These are phyloP conservation scores for Epicoccum sorghinum DNA, from an alignment of 2,329 filamentous ascomycete genomes.

Conservation along the genomic window DNA sequence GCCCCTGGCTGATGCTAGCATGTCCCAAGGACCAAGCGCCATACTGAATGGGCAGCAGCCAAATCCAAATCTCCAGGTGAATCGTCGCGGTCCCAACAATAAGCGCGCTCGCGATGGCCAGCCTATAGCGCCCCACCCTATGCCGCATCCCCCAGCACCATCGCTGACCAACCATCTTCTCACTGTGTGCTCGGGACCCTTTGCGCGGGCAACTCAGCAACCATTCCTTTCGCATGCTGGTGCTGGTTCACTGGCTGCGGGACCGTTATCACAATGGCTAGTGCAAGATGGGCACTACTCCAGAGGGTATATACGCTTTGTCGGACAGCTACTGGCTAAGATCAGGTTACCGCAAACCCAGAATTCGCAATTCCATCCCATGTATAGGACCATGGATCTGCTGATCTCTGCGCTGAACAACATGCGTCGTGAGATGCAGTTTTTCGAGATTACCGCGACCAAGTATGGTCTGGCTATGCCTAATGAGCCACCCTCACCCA, in stretches of 20 bases:
- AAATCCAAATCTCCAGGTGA: conserved; percentile 56
- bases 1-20: conserved; percentile 19
- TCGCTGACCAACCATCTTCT: conserved; percentile 66
- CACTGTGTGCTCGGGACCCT: conserved; percentile 53
- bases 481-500: conserved; percentile 52
- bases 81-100: conserved; percentile 51
- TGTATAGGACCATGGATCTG: conserved; percentile 65
- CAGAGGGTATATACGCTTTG: conserved; percentile 71
- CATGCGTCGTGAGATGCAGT: conserved; percentile 69
- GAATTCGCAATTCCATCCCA: conserved; percentile 53
- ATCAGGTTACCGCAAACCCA: conserved; percentile 60
- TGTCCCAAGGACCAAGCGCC: conserved; percentile 33
- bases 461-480: conserved; percentile 64
- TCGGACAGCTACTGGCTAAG: conserved; percentile 68
- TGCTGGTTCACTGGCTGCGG: conserved; percentile 63
- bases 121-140: conserved; percentile 39
- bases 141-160: conserved; percentile 39
- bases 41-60: conserved; percentile 55
- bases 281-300: conserved; percentile 75
- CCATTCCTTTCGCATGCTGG: conserved; percentile 71
- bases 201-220: conserved; percentile 66
- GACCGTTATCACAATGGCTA: conserved; percentile 68
- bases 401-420: conserved; percentile 70
- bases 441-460: conserved; percentile 69
- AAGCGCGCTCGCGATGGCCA: conserved; percentile 48